These are phyloP conservation scores for Talaromyces marneffei DNA, from an alignment of 2,329 filamentous ascomycete species.

Conservation along the genomic window DNA sequence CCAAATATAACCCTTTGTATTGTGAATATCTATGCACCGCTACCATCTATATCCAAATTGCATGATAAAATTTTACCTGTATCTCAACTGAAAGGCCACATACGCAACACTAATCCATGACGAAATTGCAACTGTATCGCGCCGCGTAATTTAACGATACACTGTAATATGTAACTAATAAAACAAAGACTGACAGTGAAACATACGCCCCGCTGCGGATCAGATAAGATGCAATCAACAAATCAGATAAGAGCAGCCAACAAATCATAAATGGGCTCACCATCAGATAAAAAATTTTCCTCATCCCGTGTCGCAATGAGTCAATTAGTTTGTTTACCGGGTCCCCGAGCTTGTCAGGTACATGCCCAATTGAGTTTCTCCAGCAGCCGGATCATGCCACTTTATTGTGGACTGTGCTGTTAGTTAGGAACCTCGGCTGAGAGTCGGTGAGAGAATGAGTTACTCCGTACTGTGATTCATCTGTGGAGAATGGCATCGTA, in stretches of 20 bases:
- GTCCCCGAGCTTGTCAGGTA: background rate
- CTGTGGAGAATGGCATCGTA: background rate
- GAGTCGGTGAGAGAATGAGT: background rate
- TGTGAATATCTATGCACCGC: too few species aligned
- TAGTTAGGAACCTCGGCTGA: background rate
- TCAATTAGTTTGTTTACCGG: background rate
- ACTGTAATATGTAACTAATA: background rate
- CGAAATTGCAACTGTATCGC: background rate
- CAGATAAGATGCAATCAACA: conserved; percentile 11
- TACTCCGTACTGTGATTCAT: background rate
- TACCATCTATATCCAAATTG: too few species aligned
- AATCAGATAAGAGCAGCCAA: background rate
- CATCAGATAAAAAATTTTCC: conserved; percentile 15
- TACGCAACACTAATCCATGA: background rate
- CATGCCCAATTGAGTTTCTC: background rate
- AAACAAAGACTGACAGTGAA: background rate
- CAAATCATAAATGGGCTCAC: conserved; percentile 3
- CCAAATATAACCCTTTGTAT: too few species aligned
- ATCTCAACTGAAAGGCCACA: background rate
- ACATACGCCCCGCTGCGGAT: conserved; percentile 3
- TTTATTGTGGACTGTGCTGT: background rate
- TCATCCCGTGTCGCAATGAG: background rate
- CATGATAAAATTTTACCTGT: background rate
- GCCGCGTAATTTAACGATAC: background rate
- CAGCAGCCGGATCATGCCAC: background rate